phyloP scores from a whole-genome alignment of 2,329 filamentous ascomycete species.

The Pseudogymnoascus sp. region DNA sequence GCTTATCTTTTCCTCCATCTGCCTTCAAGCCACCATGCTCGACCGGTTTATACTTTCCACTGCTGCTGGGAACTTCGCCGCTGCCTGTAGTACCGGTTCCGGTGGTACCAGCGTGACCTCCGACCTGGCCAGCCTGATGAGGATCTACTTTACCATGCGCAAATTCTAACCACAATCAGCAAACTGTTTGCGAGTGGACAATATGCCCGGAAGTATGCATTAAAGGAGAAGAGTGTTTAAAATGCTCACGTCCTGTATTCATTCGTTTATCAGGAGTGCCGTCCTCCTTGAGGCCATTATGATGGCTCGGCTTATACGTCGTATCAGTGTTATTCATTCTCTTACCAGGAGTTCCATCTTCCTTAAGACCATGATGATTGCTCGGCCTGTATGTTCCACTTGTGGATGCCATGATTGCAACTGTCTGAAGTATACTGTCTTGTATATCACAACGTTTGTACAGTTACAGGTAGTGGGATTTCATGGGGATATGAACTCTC shows the following conservation, averaged over 20 bases:
- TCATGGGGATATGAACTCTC: not conserved
- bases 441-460: not conserved
- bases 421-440: not conserved
- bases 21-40: slow-evolving; percentile 32
- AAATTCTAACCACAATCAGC: slow-evolving; percentile 21
- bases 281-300: slow-evolving; percentile 36
- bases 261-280: slow-evolving; percentile 35
- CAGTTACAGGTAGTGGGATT: not conserved
- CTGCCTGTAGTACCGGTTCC: slow-evolving; percentile 11
- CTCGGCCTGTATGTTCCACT: slow-evolving; percentile 5
- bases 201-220: not conserved
- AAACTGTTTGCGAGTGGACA: not conserved
- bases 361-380: slow-evolving; percentile 34
- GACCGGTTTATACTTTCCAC: slow-evolving; percentile 10
- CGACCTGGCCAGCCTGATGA: slow-evolving; percentile 31
- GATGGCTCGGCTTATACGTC: slow-evolving; percentile 21
- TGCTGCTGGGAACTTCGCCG: not conserved
- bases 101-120: slow-evolving; percentile 21
- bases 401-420: not conserved
- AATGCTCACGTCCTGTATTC: slow-evolving; percentile 23
- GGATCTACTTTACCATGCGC: slow-evolving; percentile 32
- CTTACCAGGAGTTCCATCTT: slow-evolving; percentile 35
- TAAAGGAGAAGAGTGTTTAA: not conserved
- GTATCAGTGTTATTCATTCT: slow-evolving; percentile 16
- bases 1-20: slow-evolving; percentile 31